A percentile compares a stretch with the other conserved stretches of the same genome.
phyloP scores from a whole-genome alignment of 2,329 filamentous ascomycete species.

The Rutstroemia sp. region DNA sequence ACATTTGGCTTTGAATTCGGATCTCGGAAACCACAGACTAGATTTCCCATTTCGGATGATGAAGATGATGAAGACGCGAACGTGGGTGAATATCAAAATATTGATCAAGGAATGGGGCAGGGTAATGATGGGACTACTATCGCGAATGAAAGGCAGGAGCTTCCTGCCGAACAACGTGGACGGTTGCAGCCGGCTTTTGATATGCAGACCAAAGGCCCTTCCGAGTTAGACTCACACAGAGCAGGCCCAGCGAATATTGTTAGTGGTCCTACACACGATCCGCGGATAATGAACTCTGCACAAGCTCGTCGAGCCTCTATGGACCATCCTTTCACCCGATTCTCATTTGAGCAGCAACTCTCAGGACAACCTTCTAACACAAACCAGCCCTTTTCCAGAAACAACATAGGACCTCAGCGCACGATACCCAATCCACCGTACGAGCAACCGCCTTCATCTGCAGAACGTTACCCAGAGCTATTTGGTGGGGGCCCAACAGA shows the following conservation, averaged over 20 bases:
- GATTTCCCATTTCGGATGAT: constrained; percentile 22
- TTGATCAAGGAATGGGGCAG: neutral
- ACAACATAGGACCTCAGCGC: constrained; percentile 2
- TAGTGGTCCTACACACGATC: neutral
- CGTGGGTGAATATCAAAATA: neutral
- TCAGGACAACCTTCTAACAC: constrained; percentile 1
- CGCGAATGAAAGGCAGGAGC: neutral
- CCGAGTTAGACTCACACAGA: neutral
- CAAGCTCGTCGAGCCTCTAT: neutral
- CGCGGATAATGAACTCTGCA: neutral
- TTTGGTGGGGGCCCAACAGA: constrained; percentile 32
- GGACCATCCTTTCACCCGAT: neutral
- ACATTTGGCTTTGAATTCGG: constrained; percentile 42
- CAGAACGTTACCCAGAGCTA: constrained; percentile 42
- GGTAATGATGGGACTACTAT: neutral
- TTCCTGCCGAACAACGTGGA: no score
- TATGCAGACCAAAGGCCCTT: neutral
- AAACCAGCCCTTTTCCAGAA: neutral
- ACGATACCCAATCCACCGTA: constrained; percentile 14
- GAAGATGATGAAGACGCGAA: constrained; percentile 10
- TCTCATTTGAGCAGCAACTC: neutral
- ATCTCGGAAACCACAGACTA: constrained; percentile 24
- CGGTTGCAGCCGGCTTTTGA: neutral
- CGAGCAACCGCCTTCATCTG: constrained; percentile 44
- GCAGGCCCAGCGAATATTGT: no score